A percentile compares a stretch with the other conserved stretches of the same genome.
These are phyloP conservation scores for Candida chauliodis DNA, from an alignment of 805 yeast species.

Conservation along the genomic window DNA sequence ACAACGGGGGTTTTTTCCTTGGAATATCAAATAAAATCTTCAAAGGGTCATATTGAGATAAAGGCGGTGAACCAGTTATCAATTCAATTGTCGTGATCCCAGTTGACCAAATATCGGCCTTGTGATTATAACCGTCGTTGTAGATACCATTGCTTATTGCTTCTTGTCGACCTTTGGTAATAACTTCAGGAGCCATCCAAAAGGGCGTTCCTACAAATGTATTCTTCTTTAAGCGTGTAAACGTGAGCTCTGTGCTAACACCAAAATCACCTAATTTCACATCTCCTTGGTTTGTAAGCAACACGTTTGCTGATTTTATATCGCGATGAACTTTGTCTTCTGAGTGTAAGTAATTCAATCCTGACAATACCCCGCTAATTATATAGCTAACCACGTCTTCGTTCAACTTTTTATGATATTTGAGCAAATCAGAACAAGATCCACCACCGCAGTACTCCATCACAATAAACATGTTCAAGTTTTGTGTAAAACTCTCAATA, in stretches of 20 bases:
- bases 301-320: conserved; percentile 83
- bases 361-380: conserved; percentile 59
- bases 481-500: conserved; percentile 59
- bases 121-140: conserved; percentile 67
- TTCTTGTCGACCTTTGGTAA: conserved; percentile 57
- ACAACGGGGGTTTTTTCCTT: conserved; percentile 56
- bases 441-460: conserved; percentile 98
- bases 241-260: conserved; percentile 76
- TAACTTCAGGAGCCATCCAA: conserved; percentile 99
- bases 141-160: conserved; percentile 51
- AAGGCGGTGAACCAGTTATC: conserved; percentile 79
- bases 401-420: conserved; percentile 46
- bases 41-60: conserved; percentile 69
- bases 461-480: conserved; percentile 75
- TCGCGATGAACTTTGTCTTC: conserved; percentile 84
- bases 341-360: conserved; percentile 71
- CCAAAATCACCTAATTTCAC: conserved; percentile 93
- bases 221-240: conserved; percentile 48
- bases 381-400: conserved; percentile 65
- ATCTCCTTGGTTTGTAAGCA: conserved; percentile 63
- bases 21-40: conserved; percentile 73
- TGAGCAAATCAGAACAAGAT: conserved; percentile 75
- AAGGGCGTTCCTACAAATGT: conserved; percentile 95
- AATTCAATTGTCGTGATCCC: conserved; percentile 92
- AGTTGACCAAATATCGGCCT: conserved; percentile 93